Evolutionary conservation across 345 rosid species (phyloP), one percentile per base, ranked within the genome.

Genomic region (Turnera subulata): DNA sequence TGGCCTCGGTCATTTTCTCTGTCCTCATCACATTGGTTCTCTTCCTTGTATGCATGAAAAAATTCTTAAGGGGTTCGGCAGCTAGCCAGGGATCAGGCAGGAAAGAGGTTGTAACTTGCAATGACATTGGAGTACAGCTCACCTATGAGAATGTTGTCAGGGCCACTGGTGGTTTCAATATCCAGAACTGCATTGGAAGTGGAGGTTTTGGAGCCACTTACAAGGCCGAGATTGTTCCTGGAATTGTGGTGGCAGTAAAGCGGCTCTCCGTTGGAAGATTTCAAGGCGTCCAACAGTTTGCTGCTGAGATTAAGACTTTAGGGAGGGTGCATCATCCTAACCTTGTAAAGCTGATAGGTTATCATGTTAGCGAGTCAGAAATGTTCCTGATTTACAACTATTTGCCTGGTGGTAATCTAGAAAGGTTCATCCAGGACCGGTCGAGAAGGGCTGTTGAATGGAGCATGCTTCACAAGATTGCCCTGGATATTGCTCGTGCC

Each of bases 191-290:
- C 74, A 79, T 79, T 9, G 80, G 83, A 43, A 79, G 74, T 46
- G 83, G 80, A 56, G 83, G 83, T 20, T 79, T 75, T 62, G 83
- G 83, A 38, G 78, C 83, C 46, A 79, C 83, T 29, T 79, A 76
- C 70, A 73, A 73, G 71, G 83, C 80, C 46, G 80, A 79, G 69
- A 67, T 79, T 56, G 58, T 57, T 38, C 74, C 80, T 52, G 76
- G 78, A 26, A 71, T 66, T 48, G 66, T 79, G 6, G 78, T 79
- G 64, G 83, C 83, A 1, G 80, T 79, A 49, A 79, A 79, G 72
- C 69, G 80, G 66, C 78, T 79, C 46, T 69, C 80, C 0, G 53
- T 79, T 44, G 83, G 83, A 55, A 74, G 83, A 55, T 79, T 79
- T 68, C 83, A 79, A 59, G 83, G 80, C 37, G 78, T 70, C 50